A percentile compares a stretch with the other conserved stretches of the same genome.
Evolutionary conservation across 306 rosid genomes (phyloP).

Genomic region (Rosa chinensis): DNA sequence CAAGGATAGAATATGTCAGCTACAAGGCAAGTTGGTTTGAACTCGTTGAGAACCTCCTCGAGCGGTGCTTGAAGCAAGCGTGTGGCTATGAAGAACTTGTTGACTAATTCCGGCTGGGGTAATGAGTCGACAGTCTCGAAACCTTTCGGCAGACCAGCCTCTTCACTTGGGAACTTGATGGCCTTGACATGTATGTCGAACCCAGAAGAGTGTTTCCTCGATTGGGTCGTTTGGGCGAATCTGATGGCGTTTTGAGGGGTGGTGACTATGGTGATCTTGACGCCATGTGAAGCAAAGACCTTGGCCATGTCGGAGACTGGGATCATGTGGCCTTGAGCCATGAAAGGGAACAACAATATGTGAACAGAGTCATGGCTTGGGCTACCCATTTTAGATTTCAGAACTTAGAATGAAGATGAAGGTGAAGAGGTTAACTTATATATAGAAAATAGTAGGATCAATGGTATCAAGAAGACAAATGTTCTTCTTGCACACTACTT

Average conservation of each 20-base stretch:
- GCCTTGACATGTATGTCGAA: neutral
- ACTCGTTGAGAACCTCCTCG: conserved; percentile 36
- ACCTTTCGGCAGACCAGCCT: conserved; percentile 50
- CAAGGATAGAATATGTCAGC: conserved; percentile 55
- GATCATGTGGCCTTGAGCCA: conserved; percentile 39
- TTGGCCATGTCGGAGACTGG: conserved; percentile 34
- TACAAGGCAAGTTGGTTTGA: conserved; percentile 42
- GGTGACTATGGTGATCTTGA: conserved; percentile 30
- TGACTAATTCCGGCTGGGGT: neutral
- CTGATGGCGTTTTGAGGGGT: conserved; percentile 21
- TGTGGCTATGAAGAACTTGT: conserved; percentile 31
- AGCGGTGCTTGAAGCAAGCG: conserved; percentile 33
- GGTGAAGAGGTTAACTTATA: too few species aligned
- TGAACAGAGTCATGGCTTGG: conserved; percentile 8
- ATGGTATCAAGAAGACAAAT: too few species aligned
- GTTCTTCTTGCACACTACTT: too few species aligned
- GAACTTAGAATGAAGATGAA: neutral
- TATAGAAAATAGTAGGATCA: too few species aligned
- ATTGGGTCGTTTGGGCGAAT: conserved; percentile 13
- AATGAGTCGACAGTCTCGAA: conserved; percentile 37
- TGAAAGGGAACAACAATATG: conserved; percentile 36
- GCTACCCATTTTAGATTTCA: neutral
- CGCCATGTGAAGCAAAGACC: conserved; percentile 21
- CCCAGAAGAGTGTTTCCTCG: neutral
- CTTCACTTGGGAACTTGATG: conserved; percentile 33